Conservation (phyloP, 2,329 filamentous ascomycete species). For the Aspergillus awamori region DNA sequence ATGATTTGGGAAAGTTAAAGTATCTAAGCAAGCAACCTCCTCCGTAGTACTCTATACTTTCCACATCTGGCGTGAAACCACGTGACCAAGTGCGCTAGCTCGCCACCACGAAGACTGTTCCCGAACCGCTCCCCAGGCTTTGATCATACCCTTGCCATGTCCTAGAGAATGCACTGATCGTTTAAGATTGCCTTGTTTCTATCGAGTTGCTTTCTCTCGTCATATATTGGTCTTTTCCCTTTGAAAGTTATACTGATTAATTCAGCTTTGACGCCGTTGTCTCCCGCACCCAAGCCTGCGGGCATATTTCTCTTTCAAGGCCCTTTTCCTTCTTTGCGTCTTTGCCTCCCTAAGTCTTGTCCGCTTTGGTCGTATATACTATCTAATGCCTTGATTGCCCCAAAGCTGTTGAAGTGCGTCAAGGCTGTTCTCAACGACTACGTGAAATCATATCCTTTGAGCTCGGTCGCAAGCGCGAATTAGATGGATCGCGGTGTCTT, state of each 20-base stretch:
- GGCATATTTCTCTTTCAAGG: neutral
- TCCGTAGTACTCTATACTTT: neutral
- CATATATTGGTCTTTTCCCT: neutral
- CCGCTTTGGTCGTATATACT: neutral
- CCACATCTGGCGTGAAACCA: neutral
- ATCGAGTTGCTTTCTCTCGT: neutral
- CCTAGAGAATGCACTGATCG: neutral
- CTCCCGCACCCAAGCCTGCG: neutral
- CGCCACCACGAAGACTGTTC: neutral
- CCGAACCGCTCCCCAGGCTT: neutral
- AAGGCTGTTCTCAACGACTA: neutral
- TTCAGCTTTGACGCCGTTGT: neutral
- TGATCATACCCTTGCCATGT: neutral
- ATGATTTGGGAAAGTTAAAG: too few relatives aligned
- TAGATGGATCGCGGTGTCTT: slow-evolving; percentile 16
- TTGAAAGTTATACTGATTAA: neutral
- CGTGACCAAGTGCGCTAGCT: neutral
- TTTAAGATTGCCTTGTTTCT: neutral
- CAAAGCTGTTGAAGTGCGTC: neutral
- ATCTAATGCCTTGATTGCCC: neutral
- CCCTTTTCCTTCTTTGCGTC: neutral
- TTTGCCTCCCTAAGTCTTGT: neutral
- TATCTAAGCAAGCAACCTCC: too few relatives aligned
- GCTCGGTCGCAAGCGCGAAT: slow-evolving; percentile 4
- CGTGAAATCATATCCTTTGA: neutral